Evolutionary conservation across 345 rosid species (phyloP).

Genomic region (Aethionema arabicum): DNA sequence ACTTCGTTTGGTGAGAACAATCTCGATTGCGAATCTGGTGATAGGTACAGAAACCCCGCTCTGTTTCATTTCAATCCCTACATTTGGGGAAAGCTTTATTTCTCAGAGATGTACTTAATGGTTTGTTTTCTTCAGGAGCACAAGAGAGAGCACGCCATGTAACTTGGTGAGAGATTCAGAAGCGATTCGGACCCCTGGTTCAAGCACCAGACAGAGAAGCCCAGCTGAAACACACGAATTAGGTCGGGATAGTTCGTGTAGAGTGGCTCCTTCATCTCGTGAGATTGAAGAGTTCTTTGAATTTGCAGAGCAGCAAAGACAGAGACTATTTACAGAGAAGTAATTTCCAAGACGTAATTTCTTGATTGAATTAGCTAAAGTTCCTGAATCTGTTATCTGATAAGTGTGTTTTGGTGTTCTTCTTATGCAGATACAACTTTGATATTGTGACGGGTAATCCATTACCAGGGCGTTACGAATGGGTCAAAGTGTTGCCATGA

Average conservation of each 20-base stretch:
- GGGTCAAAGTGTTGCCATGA: slow-evolving; percentile 64
- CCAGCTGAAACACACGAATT: slow-evolving; percentile 32
- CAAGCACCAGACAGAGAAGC: slow-evolving; percentile 40
- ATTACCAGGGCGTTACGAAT: slow-evolving; percentile 73
- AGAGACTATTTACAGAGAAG: slow-evolving; percentile 56
- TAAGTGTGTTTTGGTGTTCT: background rate
- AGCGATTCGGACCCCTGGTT: slow-evolving; percentile 42
- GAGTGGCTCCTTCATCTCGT: slow-evolving; percentile 42
- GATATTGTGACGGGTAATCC: slow-evolving; percentile 67
- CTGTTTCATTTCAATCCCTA: slow-evolving; percentile 16
- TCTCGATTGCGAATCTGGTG: slow-evolving; percentile 22
- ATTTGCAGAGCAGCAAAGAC: slow-evolving; percentile 54
- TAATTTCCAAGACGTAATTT: slow-evolving; percentile 24
- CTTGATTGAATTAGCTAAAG: background rate
- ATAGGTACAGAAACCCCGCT: slow-evolving; percentile 23
- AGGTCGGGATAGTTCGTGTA: slow-evolving; percentile 19
- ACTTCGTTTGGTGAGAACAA: slow-evolving; percentile 17
- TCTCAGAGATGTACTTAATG: background rate
- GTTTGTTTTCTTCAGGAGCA: slow-evolving; percentile 38
- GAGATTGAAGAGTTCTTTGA: slow-evolving; percentile 84
- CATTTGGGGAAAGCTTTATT: background rate
- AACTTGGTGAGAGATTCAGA: slow-evolving; percentile 42
- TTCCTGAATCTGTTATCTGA: background rate
- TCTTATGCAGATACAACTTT: slow-evolving; percentile 69
- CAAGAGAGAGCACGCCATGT: slow-evolving; percentile 56